Conservation (phyloP, 2,329 filamentous ascomycete genomes). For the Ophiocordyceps camponoti-saundersi region DNA sequence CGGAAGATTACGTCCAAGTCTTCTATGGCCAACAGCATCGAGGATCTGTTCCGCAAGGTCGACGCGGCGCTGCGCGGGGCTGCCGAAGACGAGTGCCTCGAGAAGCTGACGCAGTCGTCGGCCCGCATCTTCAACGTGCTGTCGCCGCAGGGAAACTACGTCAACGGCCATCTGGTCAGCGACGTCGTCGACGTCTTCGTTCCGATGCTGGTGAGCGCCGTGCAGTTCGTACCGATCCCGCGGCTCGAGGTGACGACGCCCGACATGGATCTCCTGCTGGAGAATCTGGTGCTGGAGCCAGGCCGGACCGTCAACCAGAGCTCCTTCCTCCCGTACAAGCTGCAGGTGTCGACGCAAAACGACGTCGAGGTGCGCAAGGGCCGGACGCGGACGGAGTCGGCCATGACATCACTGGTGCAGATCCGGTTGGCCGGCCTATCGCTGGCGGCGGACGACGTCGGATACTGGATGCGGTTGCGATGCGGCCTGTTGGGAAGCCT, state of each 20-base stretch:
- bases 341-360: constrained; percentile 71
- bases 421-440: constrained; percentile 72
- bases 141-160: constrained; percentile 44
- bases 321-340: constrained; percentile 74
- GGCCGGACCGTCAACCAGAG: constrained; percentile 69
- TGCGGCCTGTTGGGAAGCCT: constrained; percentile 54
- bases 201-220: constrained; percentile 55
- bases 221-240: constrained; percentile 82
- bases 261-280: constrained; percentile 68
- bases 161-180: constrained; percentile 54
- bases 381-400: constrained; percentile 41
- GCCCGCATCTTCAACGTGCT: constrained; percentile 53
- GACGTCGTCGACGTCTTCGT: constrained; percentile 70
- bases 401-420: constrained; percentile 53
- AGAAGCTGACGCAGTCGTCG: constrained; percentile 49
- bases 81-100: constrained; percentile 53
- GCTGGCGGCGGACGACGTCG: constrained; percentile 69
- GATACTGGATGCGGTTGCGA: constrained; percentile 76
- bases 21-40: constrained; percentile 54
- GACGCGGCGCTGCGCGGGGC: constrained; percentile 53
- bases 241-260: constrained; percentile 76
- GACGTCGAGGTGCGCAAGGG: constrained; percentile 74
- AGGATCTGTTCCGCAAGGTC: constrained; percentile 51
- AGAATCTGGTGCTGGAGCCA: constrained; percentile 82
- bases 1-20: constrained; percentile 51